Evolutionary conservation across 495 filamentous ascomycete species (phyloP), one percentile per base, ranked within the genome.

Genomic region (Annulohypoxylon maeteangense): DNA sequence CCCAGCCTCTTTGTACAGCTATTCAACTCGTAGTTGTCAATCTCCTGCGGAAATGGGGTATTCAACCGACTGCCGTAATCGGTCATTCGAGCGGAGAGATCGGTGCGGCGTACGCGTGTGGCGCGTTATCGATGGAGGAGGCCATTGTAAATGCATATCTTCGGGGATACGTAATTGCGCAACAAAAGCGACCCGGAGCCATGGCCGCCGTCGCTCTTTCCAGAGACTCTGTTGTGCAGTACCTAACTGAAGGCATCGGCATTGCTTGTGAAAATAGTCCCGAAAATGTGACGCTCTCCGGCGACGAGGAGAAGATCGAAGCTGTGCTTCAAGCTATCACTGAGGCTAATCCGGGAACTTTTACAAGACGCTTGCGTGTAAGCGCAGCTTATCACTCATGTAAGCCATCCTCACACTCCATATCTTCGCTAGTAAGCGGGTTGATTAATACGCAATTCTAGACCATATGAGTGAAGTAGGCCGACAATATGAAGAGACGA

Each of bases 21-120:
- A 34, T 85, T 3, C 82, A 86, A 56, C 68, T 86, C 5, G 81
- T 79, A 1, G 38, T 90, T 6, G 83, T 88, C 0, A 76, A 85
- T 20, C 67, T 89, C 1, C 72, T 89, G 4, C 40, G 51, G 1
- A 76, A 70, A 4, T 83, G 78, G 79, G 78, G 78, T 20, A 77
- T 89, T 16, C 50, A 53, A 1, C 82, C 85, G 0, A 53, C 61
- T 10, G 75, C 75, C 10, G 73, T 75, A 0, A 67, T 78, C 4
- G 81, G 82, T 0, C 82, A 84, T 51, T 81, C 79, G 0, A 74
- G 68, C 10, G 81, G 81, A 1, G 81, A 83, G 40, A 78, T 82
- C 7, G 81, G 78, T 0, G 80, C 77, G 0, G 79, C 79, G 0
- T 83, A 82, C 63, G 75, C 80, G 20, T 59, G 59, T 3, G 79